Evolutionary conservation across 108 stramenopile species (phyloP).

Genomic region (Cyclotella atomus): DNA sequence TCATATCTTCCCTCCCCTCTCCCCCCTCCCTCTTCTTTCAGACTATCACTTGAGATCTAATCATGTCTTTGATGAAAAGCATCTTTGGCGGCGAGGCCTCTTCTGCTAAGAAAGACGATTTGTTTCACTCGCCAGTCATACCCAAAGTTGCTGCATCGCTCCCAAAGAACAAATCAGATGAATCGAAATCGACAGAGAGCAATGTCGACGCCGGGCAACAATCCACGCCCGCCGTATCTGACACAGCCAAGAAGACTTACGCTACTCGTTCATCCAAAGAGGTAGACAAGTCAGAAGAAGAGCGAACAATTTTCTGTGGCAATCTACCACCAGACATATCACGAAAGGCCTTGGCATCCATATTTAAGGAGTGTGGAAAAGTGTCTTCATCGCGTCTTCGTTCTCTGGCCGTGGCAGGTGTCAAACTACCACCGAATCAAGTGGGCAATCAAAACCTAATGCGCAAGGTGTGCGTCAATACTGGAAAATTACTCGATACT

Average conservation of each 20-base stretch:
- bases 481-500: slow-evolving; percentile 47
- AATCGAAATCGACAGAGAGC: neutral
- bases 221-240: neutral
- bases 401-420: slow-evolving; percentile 69
- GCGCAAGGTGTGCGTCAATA: slow-evolving; percentile 77
- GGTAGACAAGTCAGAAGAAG: slow-evolving; percentile 38
- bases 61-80: slow-evolving; percentile 31
- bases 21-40: no score
- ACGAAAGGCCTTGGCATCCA: slow-evolving; percentile 59
- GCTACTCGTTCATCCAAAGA: no score
- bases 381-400: slow-evolving; percentile 65
- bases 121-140: neutral
- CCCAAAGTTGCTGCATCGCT: neutral
- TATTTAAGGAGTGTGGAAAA: slow-evolving; percentile 70
- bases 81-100: slow-evolving; percentile 22
- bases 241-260: no score
- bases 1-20: no score
- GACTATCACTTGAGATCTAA: no score
- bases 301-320: slow-evolving; percentile 84
- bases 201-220: neutral
- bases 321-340: slow-evolving; percentile 70
- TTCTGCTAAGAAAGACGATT: neutral
- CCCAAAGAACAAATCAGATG: slow-evolving; percentile 1
- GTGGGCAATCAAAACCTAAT: slow-evolving; percentile 71
- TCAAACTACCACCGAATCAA: slow-evolving; percentile 72